Evolutionary conservation across 2,329 filamentous ascomycete genomes (phyloP), one percentile per base, ranked within the genome.

Genomic region (Penicillium sp.): DNA sequence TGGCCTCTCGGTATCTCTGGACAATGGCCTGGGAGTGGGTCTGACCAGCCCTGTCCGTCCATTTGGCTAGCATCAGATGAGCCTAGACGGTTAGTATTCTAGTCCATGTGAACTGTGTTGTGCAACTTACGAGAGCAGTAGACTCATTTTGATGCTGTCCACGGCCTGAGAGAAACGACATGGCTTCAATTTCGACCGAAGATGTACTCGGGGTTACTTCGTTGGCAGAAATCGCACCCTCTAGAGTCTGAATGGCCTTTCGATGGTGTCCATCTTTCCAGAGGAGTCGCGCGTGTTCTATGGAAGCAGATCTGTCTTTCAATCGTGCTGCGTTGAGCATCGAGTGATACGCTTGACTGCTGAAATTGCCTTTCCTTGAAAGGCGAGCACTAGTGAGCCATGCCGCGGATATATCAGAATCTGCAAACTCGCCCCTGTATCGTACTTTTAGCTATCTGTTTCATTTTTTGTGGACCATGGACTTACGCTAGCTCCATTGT

Each of bases 41-140:
- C 72, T 97, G 93, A 5, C 94, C 94, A n/a, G 93, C 90, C 55
- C 84, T 87, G 70, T 97, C 95, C 29, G 97, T 87, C 95, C 95
- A 99, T 72, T 97, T 97, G 13, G 94, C 94, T 27, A 97, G 84
- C 36, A 97, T 81, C 9, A 99, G 81, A 69, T 96, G 87, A 25
- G 94, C 53, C 53, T 55, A 38, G 9, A 21, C 5, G 9, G 7
- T 55, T 31, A 55, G 38, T 25, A 33, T 25, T 92, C 72, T 91
- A 46, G 48, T 50, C 41, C 31, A 53, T 47, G 33, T 50, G 31
- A 31, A 29, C 44, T 53, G 6, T 16, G 41, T 33, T 39, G 21
- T 31, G 11, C 13, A 13, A 58, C 66, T 40, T 71, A 77, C 77
- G 57, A 72, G 75, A n/a, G 79, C 78, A 40, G 72, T 75, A 40